Conservation (phyloP, 202 grass and related monocot genomes). For the Brachypodium distachyon region DNA sequence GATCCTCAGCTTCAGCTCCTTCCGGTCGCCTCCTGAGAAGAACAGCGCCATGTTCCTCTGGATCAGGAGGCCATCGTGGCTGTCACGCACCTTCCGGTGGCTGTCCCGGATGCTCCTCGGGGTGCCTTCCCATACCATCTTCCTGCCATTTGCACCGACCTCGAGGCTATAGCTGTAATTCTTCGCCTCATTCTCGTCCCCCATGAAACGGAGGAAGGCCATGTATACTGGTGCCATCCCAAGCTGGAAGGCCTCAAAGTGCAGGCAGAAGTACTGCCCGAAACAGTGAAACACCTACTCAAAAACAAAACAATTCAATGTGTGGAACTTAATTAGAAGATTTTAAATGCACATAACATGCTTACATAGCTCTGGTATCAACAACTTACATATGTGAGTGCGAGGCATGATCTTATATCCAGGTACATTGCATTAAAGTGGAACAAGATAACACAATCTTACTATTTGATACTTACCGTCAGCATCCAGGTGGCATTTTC, state of each 20-base stretch:
- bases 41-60: constrained; percentile 88
- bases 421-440: background rate
- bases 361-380: background rate
- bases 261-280: constrained; percentile 85
- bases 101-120: constrained; percentile 78
- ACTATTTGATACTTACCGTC: constrained; percentile 39
- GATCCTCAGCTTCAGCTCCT: constrained; percentile 81
- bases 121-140: constrained; percentile 85
- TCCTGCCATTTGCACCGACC: constrained; percentile 66
- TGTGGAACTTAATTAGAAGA: background rate
- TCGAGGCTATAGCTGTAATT: constrained; percentile 87
- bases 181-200: constrained; percentile 67
- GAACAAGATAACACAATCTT: background rate
- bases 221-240: constrained; percentile 80
- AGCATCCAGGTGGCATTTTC: constrained; percentile 94
- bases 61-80: constrained; percentile 82
- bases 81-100: constrained; percentile 74
- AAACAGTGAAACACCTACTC: constrained; percentile 84
- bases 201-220: constrained; percentile 90
- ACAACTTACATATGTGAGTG: background rate
- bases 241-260: constrained; percentile 88
- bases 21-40: constrained; percentile 64
- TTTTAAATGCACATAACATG: background rate
- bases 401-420: background rate
- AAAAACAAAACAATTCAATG: constrained; percentile 1